Conservation (phyloP, 208 protist genomes). For the Acanthamoeba lenticulata region DNA sequence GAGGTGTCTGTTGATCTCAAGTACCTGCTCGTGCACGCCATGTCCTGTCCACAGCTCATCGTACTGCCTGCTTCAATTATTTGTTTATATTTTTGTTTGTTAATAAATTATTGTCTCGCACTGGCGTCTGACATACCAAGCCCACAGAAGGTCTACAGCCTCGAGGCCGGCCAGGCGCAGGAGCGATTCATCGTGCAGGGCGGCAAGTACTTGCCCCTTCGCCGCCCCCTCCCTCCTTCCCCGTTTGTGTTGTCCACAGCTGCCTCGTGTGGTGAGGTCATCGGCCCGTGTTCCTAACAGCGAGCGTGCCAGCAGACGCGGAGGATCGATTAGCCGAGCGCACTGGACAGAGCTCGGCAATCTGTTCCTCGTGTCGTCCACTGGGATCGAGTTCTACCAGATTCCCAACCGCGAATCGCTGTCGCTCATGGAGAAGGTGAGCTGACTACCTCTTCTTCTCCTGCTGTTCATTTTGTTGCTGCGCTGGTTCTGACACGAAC, state of each 20-base stretch:
- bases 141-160: background rate
- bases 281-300: background rate
- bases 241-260: background rate
- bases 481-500: too few relatives aligned
- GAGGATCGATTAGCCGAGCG: background rate
- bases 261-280: background rate
- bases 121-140: background rate
- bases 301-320: background rate
- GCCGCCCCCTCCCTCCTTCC: background rate
- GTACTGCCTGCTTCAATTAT: background rate
- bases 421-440: background rate
- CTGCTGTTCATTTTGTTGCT: background rate
- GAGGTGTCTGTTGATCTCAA: background rate
- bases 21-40: slow-evolving; percentile 25
- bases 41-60: background rate
- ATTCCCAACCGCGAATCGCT: background rate
- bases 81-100: background rate
- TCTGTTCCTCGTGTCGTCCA: background rate
- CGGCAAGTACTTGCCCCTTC: background rate
- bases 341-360: slow-evolving; percentile 20
- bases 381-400: slow-evolving; percentile 25
- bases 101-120: background rate
- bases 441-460: background rate
- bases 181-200: slow-evolving; percentile 20
- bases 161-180: background rate